phyloP scores from a whole-genome alignment of 345 rosid genomes.

The Eucalyptus leucophloia region DNA sequence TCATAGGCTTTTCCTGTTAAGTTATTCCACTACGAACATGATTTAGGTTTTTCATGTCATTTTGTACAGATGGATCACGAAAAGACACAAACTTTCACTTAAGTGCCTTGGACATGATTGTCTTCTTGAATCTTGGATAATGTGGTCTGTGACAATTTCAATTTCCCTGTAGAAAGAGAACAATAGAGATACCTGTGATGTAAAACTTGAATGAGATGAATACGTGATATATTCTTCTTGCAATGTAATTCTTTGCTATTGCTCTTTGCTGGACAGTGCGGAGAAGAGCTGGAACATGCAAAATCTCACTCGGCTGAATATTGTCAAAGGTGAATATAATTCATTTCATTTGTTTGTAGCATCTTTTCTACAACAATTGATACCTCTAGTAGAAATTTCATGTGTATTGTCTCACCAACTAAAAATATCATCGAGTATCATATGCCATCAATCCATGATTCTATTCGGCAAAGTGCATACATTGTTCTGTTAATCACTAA shows the following conservation, averaged over 20 bases:
- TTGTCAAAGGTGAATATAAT: neutral
- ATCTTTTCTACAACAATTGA: neutral
- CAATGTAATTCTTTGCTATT: neutral
- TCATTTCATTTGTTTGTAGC: neutral
- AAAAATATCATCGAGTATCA: neutral
- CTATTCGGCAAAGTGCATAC: rapidly evolving
- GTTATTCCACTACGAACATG: rapidly evolving
- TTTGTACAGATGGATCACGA: neutral
- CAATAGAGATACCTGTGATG: neutral
- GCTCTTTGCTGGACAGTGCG: neutral
- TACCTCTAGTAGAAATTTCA: neutral
- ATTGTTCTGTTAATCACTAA: neutral
- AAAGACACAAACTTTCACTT: too few relatives aligned
- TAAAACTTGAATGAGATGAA: rapidly evolving
- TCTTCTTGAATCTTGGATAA: neutral
- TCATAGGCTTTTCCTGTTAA: rapidly evolving
- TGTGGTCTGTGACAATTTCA: neutral
- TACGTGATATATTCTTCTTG: rapidly evolving
- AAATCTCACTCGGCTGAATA: neutral
- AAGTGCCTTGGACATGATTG: neutral
- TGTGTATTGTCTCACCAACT: neutral
- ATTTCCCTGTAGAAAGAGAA: rapidly evolving
- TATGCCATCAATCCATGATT: neutral
- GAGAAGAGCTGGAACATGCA: neutral
- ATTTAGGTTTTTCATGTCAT: neutral